Evolutionary conservation across 495 filamentous ascomycete species (phyloP).

Genomic region (Aspergillus nidulans): DNA sequence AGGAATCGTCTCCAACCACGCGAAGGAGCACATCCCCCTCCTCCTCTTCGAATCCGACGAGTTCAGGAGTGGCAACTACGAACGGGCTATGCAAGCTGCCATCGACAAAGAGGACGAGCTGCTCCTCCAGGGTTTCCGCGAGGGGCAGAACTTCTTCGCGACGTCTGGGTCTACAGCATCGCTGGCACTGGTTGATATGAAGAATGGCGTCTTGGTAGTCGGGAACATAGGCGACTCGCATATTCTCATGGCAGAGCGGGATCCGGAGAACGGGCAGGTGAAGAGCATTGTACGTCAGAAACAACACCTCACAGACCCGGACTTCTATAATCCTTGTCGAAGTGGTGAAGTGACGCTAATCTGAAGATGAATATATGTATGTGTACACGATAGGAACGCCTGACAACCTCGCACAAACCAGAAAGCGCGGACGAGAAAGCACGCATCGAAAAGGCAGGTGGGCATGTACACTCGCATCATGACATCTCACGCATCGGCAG

Average conservation of each 20-base stretch:
- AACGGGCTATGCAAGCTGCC: conserved; percentile 15
- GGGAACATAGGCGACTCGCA: conserved; percentile 42
- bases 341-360: too few species aligned
- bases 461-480: conserved; percentile 21
- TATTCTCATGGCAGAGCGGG: conserved; percentile 32
- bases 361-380: background rate
- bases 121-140: conserved; percentile 26
- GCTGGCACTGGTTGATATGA: conserved; percentile 34
- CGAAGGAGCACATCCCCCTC: conserved; percentile 25
- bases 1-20: conserved; percentile 31
- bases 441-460: conserved; percentile 37
- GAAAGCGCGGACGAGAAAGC: conserved; percentile 25
- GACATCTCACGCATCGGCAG: conserved; percentile 26
- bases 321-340: too few species aligned
- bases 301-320: too few species aligned
- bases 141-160: conserved; percentile 24
- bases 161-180: conserved; percentile 36
- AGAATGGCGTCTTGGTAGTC: conserved; percentile 30
- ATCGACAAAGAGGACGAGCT: conserved; percentile 14
- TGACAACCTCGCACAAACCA: conserved; percentile 37
- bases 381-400: conserved; percentile 23
- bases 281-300: conserved; percentile 1
- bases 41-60: conserved; percentile 29
- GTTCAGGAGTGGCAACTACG: conserved; percentile 19
- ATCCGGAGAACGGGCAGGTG: conserved; percentile 10